Evolutionary conservation across 2,329 filamentous ascomycete species (phyloP).

Genomic region (Geoglossum cookeanum): DNA sequence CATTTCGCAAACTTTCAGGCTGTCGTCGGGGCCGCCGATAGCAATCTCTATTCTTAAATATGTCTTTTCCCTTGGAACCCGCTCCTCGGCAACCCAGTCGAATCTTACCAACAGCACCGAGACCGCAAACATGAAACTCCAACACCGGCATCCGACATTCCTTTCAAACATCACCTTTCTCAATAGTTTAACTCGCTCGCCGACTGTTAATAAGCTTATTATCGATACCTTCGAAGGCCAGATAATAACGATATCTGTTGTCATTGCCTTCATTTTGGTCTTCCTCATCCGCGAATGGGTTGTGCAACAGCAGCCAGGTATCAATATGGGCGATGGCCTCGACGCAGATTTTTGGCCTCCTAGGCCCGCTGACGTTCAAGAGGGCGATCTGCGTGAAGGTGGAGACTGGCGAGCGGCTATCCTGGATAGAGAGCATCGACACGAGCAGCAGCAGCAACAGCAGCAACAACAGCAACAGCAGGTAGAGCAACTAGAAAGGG

Average conservation of each 20-base stretch:
- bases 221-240: constrained; percentile 81
- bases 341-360: constrained; percentile 1
- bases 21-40: constrained; percentile 24
- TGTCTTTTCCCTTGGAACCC: not conserved
- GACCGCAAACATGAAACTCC: not conserved
- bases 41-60: constrained; percentile 21
- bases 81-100: not conserved
- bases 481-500: not conserved
- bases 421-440: not conserved
- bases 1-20: constrained; percentile 18
- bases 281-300: constrained; percentile 96
- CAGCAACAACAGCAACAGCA: not conserved
- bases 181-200: constrained; percentile 41
- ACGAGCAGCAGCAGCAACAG: not conserved
- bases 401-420: not conserved
- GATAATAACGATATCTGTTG: constrained; percentile 78
- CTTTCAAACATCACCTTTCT: constrained; percentile 41
- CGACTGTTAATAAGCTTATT: constrained; percentile 55
- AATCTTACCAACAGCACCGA: not conserved
- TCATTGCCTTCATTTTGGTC: constrained; percentile 87
- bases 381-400: not conserved
- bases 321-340: constrained; percentile 45
- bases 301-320: constrained; percentile 87
- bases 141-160: constrained; percentile 20
- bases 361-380: not conserved